Base-by-base conservation (phyloP, 2,329 filamentous ascomycete genomes). In the Fusarium lateritium region DNA sequence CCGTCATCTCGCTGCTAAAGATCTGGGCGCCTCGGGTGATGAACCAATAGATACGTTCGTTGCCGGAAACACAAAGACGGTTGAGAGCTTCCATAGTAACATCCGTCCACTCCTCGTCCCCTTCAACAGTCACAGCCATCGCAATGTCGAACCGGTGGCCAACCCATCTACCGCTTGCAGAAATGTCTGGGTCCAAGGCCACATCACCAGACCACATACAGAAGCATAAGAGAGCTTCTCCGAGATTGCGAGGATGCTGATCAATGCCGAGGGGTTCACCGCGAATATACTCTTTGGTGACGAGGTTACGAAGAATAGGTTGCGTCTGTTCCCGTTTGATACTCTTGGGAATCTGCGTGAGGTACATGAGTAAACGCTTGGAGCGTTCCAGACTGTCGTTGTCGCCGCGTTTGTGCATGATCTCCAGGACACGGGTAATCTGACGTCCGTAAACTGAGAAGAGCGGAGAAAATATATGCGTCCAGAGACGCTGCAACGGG, bases 271-370 rank as follows among this genome's bases (percentile, higher is more conserved):
- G 21, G 14, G 34, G 33, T 14, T 51, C 31, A 17, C 51, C 46
- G 15, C 49, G 36, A 31, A 68, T 24, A 24, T 39, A 67, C 21
- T 68, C 24, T 10, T 67, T 53, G 15, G 45, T 56, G 14, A 19
- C 38, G 15, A 68, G n/a, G 54, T 68, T 68, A 6, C 62, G 65
- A 19, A 68, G 62, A 5, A 68, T 53, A 2, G 54, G 44, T 3
- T 14, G n/a, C 10, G 14, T 36, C 13, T 36, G 26, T 2, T 9
- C 17, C 2, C 7, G 7, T 2, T n/a, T 31, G 19, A 36, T 14
- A 4, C 19, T 7, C 9, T 39, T 8, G 9, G 51, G 47, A 2
- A 17, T 39, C 14, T 36, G 26, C 21, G 28, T 47, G 17, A 66
- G 11, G 14, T 51, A 14, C 17, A 28, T 17, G 13, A 55, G 24